Evolutionary conservation across 345 rosid species (phyloP).

Genomic region (Syzygium oleosum): DNA sequence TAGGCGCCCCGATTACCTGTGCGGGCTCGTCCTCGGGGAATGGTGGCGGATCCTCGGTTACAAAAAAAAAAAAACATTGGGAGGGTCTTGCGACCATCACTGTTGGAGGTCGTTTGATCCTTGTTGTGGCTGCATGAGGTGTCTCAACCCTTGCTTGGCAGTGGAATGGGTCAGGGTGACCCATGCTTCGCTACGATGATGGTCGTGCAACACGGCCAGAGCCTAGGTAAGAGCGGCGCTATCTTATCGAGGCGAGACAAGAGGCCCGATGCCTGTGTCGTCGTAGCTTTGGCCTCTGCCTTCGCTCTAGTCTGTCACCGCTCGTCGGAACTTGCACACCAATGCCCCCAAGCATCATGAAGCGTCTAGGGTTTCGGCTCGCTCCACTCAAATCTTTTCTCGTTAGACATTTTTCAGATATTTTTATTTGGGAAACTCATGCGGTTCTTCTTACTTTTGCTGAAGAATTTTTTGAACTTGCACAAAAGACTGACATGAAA

Average conservation of each 20-base stretch:
- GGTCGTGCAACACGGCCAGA: neutral
- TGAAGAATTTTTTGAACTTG: neutral
- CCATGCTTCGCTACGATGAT: neutral
- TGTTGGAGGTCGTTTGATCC: neutral
- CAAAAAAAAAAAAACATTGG: too few relatives aligned
- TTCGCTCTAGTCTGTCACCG: neutral
- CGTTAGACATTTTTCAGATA: neutral
- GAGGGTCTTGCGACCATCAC: neutral
- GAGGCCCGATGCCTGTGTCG: neutral
- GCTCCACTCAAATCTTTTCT: neutral
- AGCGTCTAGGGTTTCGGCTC: neutral
- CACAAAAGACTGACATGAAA: neutral
- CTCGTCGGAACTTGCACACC: neutral
- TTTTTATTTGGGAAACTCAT: neutral
- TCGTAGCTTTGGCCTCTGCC: neutral
- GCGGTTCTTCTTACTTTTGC: neutral
- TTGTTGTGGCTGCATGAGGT: neutral
- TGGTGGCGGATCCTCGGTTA: too few relatives aligned
- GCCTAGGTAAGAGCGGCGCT: neutral
- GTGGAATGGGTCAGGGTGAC: neutral
- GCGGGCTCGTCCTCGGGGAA: neutral
- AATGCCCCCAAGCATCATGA: neutral
- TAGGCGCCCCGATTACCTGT: too few relatives aligned
- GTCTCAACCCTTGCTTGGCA: neutral
- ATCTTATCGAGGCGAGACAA: neutral